Conservation (phyloP, 768 basidiomycete genomes). For the Trichaptum fuscoviolaceum region DNA sequence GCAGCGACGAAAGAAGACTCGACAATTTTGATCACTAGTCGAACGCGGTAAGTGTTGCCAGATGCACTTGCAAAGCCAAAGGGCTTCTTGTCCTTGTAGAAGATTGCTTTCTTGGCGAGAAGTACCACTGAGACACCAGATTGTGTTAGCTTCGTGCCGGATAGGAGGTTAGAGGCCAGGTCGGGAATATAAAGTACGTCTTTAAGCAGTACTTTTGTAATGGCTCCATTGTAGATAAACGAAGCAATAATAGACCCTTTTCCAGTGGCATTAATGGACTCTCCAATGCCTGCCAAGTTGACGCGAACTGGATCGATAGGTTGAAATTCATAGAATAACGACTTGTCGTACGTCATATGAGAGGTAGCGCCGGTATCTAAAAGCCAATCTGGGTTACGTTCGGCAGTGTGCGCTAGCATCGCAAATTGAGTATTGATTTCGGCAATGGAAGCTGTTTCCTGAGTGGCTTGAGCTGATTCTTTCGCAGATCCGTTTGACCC, state of each 20-base stretch:
- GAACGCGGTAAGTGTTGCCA: not conserved
- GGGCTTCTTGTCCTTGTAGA: not conserved
- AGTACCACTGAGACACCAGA: not conserved
- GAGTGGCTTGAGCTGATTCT: not conserved
- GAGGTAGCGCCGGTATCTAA: conserved; percentile 22
- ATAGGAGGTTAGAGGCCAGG: conserved; percentile 22
- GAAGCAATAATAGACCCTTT: conserved; percentile 16
- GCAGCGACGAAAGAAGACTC: not conserved
- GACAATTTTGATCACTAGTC: not conserved
- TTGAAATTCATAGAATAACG: conserved; percentile 16
- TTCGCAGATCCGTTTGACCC: not conserved
- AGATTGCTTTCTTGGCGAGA: not conserved
- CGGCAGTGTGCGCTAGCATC: not conserved
- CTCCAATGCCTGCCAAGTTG: conserved; percentile 10
- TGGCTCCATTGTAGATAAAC: conserved; percentile 9
- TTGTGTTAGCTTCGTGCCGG: not conserved
- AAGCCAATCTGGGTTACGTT: not conserved
- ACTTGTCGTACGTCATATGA: conserved; percentile 20
- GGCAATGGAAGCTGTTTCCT: not conserved
- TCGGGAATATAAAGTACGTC: conserved; percentile 24
- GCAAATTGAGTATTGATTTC: not conserved
- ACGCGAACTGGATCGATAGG: conserved; percentile 8
- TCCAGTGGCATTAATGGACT: conserved; percentile 19
- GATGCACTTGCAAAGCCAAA: not conserved
- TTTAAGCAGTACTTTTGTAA: conserved; percentile 14